These are phyloP conservation scores for Pichia eremophila DNA, from an alignment of 805 yeast genomes.

Conservation along the genomic window DNA sequence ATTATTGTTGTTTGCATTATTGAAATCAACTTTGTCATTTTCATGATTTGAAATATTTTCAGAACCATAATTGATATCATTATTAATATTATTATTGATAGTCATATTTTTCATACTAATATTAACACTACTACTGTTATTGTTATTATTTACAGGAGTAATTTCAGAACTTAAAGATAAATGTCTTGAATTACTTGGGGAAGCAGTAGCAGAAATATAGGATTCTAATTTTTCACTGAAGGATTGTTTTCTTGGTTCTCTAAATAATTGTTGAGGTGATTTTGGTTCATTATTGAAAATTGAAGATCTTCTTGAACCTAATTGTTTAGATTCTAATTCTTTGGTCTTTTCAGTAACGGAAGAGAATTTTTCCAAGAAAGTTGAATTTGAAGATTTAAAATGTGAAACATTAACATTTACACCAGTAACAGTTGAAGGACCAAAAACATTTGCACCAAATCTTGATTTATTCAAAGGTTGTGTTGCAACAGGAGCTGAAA, in stretches of 20 bases:
- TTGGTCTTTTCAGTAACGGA: conserved; percentile 62
- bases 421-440: conserved; percentile 50
- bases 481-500: conserved; percentile 23
- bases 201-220: conserved; percentile 28
- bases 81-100: neutral
- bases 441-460: conserved; percentile 33
- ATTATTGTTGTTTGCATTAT: neutral
- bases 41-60: conserved; percentile 13
- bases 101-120: no score
- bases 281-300: conserved; percentile 30
- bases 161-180: conserved; percentile 23
- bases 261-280: conserved; percentile 22
- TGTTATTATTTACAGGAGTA: conserved; percentile 6
- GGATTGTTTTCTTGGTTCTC: conserved; percentile 34
- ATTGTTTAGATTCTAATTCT: conserved; percentile 39
- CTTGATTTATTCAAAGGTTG: conserved; percentile 20
- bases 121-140: no score
- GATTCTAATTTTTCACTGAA: conserved; percentile 57
- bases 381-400: conserved; percentile 22
- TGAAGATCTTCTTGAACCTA: conserved; percentile 44
- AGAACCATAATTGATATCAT: conserved; percentile 11
- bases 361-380: conserved; percentile 54
- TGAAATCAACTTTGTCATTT: no score
- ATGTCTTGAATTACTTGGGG: conserved; percentile 23
- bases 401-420: conserved; percentile 29